phyloP scores from a whole-genome alignment of 352 stramenopile genomes.

The Phytophthora citrophthora region DNA sequence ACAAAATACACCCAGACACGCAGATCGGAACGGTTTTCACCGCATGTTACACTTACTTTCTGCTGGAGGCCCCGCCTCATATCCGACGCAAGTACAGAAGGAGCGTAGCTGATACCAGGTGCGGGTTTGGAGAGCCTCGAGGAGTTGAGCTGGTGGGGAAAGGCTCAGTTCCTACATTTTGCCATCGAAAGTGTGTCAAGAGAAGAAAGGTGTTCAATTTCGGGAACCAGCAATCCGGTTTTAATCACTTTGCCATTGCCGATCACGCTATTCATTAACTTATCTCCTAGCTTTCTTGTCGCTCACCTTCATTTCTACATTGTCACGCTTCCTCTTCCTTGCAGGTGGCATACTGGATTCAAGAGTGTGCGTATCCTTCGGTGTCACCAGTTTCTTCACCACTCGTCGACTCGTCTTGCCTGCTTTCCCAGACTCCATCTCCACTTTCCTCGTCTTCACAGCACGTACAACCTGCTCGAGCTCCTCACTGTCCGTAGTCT shows the following conservation, averaged over 20 bases:
- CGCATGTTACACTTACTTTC: too few relatives aligned
- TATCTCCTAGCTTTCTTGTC: constrained; percentile 21
- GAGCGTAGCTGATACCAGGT: too few relatives aligned
- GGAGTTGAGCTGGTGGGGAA: too few relatives aligned
- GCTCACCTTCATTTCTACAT: neutral
- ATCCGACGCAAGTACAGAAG: too few relatives aligned
- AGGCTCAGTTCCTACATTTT: too few relatives aligned
- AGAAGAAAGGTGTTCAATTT: too few relatives aligned
- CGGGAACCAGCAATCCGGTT: too few relatives aligned
- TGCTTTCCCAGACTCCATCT: constrained; percentile 2
- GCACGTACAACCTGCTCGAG: constrained; percentile 4
- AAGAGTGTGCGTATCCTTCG: constrained; percentile 13
- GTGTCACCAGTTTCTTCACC: constrained; percentile 6
- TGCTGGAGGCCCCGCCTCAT: too few relatives aligned
- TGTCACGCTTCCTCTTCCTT: constrained; percentile 30
- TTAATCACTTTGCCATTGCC: neutral
- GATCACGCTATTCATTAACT: constrained; percentile 8
- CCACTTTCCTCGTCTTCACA: constrained; percentile 2
- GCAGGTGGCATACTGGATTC: neutral
- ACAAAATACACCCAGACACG: too few relatives aligned
- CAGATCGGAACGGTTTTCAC: too few relatives aligned
- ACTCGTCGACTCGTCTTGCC: constrained; percentile 26
- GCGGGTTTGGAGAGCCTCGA: too few relatives aligned
- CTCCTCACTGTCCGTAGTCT: constrained; percentile 24
- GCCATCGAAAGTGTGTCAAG: too few relatives aligned